A percentile compares a stretch with the other conserved stretches of the same genome.
Conservation (phyloP, 208 protist genomes). For the Wallacemonas rigidus region DNA sequence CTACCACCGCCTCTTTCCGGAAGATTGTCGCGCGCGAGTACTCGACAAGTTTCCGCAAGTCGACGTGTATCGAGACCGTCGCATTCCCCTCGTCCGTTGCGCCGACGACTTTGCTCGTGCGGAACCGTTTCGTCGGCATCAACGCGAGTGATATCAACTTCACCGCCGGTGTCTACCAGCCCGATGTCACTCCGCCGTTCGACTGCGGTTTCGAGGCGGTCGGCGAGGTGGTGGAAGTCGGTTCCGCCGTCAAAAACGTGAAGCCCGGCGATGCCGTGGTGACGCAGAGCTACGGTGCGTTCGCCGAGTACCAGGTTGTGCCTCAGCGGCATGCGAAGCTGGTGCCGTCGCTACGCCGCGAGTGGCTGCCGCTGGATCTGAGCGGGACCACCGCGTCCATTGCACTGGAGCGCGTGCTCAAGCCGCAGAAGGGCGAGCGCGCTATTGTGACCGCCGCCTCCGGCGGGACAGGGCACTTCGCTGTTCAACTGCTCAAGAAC, state of each 20-base stretch:
- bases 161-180: slow-evolving; percentile 79
- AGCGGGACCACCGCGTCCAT: slow-evolving; percentile 89
- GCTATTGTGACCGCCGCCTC: slow-evolving; percentile 89
- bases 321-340: slow-evolving; percentile 48
- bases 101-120: slow-evolving; percentile 73
- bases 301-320: slow-evolving; percentile 78
- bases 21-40: slow-evolving; percentile 69
- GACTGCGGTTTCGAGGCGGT: slow-evolving; percentile 87
- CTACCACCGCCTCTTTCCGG: slow-evolving; percentile 28
- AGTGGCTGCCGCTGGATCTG: slow-evolving; percentile 78
- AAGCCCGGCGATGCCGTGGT: slow-evolving; percentile 59
- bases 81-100: slow-evolving; percentile 43
- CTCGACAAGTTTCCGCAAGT: slow-evolving; percentile 73
- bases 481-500: slow-evolving; percentile 86
- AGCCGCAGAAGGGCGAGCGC: slow-evolving; percentile 68
- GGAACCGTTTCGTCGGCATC: slow-evolving; percentile 80
- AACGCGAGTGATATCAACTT: slow-evolving; percentile 93
- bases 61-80: slow-evolving; percentile 42
- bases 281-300: slow-evolving; percentile 77
- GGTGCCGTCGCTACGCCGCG: slow-evolving; percentile 44
- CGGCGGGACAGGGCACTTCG: slow-evolving; percentile 91
- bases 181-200: slow-evolving; percentile 74
- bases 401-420: slow-evolving; percentile 69
- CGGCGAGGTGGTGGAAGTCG: slow-evolving; percentile 70
- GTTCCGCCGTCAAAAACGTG: slow-evolving; percentile 45